phyloP scores from a whole-genome alignment of 176 grass and related monocot genomes.

The Avena eriantha region DNA sequence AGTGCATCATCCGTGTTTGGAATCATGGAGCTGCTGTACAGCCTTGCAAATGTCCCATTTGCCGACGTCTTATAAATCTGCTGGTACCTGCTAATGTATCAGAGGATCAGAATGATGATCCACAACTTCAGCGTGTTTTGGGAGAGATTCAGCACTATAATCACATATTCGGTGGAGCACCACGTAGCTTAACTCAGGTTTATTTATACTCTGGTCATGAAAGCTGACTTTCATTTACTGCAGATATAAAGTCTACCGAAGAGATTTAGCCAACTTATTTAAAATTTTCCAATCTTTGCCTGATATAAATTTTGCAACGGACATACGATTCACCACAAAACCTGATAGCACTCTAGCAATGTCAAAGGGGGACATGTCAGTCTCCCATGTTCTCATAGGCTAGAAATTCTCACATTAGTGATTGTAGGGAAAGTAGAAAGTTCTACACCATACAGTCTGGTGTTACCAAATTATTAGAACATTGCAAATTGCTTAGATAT shows the following conservation, averaged over 20 bases:
- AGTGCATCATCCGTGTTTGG: slow-evolving; percentile 92
- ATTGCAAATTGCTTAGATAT: not conserved
- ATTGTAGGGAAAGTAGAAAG: not conserved
- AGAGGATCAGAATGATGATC: slow-evolving; percentile 43
- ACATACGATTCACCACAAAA: not conserved
- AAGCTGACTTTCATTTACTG: not conserved
- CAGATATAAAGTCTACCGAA: not conserved
- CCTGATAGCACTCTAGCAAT: not conserved
- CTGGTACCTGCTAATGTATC: slow-evolving; percentile 71
- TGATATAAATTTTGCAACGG: not conserved
- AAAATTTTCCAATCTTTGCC: not conserved
- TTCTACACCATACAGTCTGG: not conserved
- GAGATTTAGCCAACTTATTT: not conserved
- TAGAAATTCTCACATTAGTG: not conserved
- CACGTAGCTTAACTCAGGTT: slow-evolving; percentile 82
- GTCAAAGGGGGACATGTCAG: not conserved
- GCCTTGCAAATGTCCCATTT: slow-evolving; percentile 95
- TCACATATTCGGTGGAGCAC: slow-evolving; percentile 69
- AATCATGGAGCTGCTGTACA: slow-evolving; percentile 72
- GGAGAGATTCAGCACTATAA: slow-evolving; percentile 78
- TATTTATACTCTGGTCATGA: not conserved
- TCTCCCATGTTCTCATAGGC: not conserved
- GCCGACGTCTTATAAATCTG: slow-evolving; percentile 78
- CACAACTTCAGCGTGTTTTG: slow-evolving; percentile 57
- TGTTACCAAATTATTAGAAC: not conserved